phyloP scores from a whole-genome alignment of 2,329 filamentous ascomycete genomes.

The Thermomyces lanuginosus region DNA sequence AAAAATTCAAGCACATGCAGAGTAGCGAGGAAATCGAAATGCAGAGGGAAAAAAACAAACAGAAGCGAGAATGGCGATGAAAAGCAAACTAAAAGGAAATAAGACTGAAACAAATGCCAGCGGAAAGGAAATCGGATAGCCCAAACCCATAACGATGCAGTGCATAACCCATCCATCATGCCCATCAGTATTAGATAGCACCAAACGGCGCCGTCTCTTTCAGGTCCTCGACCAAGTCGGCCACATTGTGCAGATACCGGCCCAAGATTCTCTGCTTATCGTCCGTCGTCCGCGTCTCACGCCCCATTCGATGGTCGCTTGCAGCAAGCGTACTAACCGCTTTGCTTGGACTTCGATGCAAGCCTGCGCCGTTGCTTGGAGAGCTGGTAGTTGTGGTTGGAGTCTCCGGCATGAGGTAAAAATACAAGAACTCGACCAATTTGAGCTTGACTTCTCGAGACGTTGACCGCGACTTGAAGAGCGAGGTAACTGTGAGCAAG shows the following conservation, averaged over 20 bases:
- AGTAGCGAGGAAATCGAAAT: too few species aligned
- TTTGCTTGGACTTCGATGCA: conserved; percentile 55
- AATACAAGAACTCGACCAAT: conserved; percentile 94
- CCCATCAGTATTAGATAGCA: conserved; percentile 30
- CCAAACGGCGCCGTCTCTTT: conserved; percentile 63
- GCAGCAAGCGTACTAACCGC: conserved; percentile 41
- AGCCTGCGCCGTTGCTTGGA: conserved; percentile 31
- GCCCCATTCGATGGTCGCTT: conserved; percentile 17
- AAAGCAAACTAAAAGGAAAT: too few species aligned
- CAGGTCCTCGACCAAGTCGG: conserved; percentile 70
- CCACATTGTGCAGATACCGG: conserved; percentile 63
- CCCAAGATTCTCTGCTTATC: conserved; percentile 71
- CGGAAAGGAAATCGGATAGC: too few species aligned
- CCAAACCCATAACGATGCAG: too few species aligned
- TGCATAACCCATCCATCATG: too few species aligned
- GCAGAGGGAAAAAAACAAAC: too few species aligned
- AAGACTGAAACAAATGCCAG: too few species aligned
- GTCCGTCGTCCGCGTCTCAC: conserved; percentile 48
- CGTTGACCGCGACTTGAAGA: conserved; percentile 81
- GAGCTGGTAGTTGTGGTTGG: conserved; percentile 24
- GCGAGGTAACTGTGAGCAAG: conserved; percentile 72
- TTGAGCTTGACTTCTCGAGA: conserved; percentile 83
- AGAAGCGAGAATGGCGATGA: too few species aligned
- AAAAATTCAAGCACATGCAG: too few species aligned
- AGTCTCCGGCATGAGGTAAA: conserved; percentile 91